Evolutionary conservation across 768 basidiomycete genomes (phyloP), one percentile per base, ranked within the genome.

Genomic region (Leccinum longicurvipes): DNA sequence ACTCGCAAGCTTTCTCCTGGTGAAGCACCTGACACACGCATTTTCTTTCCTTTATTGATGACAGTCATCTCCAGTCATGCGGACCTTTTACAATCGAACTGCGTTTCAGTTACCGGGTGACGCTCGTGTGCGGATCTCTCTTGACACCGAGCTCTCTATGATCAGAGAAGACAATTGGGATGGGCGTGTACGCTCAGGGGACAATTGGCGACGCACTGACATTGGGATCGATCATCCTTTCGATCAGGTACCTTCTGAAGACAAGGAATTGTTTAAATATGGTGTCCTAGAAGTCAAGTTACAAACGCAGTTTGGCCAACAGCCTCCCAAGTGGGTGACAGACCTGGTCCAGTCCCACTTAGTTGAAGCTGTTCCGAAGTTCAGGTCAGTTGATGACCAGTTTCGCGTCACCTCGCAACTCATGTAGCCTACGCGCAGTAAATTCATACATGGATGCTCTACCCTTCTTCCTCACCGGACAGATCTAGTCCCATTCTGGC

Each of bases 41-140:
- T 29, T 7, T 46, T 4, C n/a, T 39, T 23, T 3, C 29, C 14
- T 10, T 56, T 45, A 47, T 24, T 59, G 25, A 56, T 24, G 31
- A 41, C 24, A 4, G 1, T 45, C 24, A 11, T 47, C 44, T 39
- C 9, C 52, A 95, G 96, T 98, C 34, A 86, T 96, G 87, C 83
- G 96, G 19, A 93, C 95, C 9, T 99, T 98, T 75, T 99, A 98
- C 76, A 97, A 98, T 68, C 89, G 97, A 41, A 98, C 97, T 14
- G 97, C 97, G 1, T 99, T 99, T 80, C 97, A 99, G 73, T 83
- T 99, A 23, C 97, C 97, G 9, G 96, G 96, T 21, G 96, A 99
- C 67, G 96, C 94, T n/a, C 85, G 93, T 50, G 97, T 99, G 34
- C 93, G 97, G 50, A 98, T 99, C 57, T 98, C 97, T 17, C 85